Conservation (phyloP, 1,139 yeast genomes). For the Sugiyamaella japonica region DNA sequence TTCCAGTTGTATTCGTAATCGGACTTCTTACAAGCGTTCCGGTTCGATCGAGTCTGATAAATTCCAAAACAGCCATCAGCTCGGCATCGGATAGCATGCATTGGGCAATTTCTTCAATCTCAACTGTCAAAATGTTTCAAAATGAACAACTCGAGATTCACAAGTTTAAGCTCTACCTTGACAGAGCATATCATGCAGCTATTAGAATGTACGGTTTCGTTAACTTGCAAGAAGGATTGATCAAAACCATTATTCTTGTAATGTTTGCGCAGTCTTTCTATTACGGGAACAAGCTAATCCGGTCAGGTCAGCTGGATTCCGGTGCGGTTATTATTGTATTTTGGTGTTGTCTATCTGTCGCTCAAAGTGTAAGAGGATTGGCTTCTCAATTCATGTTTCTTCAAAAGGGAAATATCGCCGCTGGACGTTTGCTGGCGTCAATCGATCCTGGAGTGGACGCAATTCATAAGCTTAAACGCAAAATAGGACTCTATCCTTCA, state of each 20-base stretch:
- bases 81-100: constrained; percentile 61
- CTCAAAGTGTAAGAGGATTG: constrained; percentile 49
- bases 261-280: constrained; percentile 92
- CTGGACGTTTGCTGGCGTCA: constrained; percentile 20
- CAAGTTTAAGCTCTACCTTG: constrained; percentile 47
- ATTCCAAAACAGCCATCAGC: constrained; percentile 59
- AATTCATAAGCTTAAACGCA: constrained; percentile 16
- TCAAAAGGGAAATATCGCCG: constrained; percentile 35
- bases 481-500: constrained; percentile 15
- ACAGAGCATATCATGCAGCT: constrained; percentile 51
- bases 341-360: constrained; percentile 72
- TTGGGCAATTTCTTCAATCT: constrained; percentile 66
- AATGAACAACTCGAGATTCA: constrained; percentile 55
- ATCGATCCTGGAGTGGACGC: constrained; percentile 9
- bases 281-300: constrained; percentile 75
- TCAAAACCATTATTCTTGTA: constrained; percentile 58
- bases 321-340: constrained; percentile 79
- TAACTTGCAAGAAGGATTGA: constrained; percentile 57
- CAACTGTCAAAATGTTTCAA: constrained; percentile 60
- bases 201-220: constrained; percentile 50
- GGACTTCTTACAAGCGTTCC: constrained; percentile 54
- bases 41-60: constrained; percentile 51
- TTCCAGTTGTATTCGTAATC: constrained; percentile 62
- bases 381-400: constrained; percentile 30
- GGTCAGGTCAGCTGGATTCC: constrained; percentile 49